phyloP scores from a whole-genome alignment of 805 yeast species.

The Zygotorulaspora chibaensis region DNA sequence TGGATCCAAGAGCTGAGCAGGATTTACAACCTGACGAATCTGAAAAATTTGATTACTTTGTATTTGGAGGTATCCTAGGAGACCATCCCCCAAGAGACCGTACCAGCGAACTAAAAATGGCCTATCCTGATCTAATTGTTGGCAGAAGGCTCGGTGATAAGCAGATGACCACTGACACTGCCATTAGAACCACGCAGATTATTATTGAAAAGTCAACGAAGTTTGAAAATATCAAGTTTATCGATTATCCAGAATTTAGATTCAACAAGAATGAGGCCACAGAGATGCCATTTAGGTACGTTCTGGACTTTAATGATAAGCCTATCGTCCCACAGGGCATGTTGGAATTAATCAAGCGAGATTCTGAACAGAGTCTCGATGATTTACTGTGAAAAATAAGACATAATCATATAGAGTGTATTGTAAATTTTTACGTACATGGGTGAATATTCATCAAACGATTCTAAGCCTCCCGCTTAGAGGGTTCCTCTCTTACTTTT shows the following conservation, averaged over 20 bases:
- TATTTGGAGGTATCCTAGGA: slow-evolving; percentile 95
- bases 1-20: slow-evolving; percentile 80
- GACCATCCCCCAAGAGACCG: slow-evolving; percentile 90
- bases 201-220: slow-evolving; percentile 56
- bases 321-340: slow-evolving; percentile 92
- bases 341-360: slow-evolving; percentile 79
- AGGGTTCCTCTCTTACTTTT: slow-evolving; percentile 1
- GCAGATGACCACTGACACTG: slow-evolving; percentile 98
- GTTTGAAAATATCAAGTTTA: slow-evolving; percentile 73
- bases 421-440: too few relatives aligned
- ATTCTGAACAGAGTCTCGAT: slow-evolving; percentile 77
- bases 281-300: slow-evolving; percentile 96
- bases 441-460: too few relatives aligned
- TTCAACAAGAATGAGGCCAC: slow-evolving; percentile 87
- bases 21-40: slow-evolving; percentile 73
- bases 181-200: slow-evolving; percentile 82
- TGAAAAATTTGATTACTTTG: slow-evolving; percentile 71
- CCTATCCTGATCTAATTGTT: slow-evolving; percentile 63
- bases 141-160: slow-evolving; percentile 83
- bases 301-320: slow-evolving; percentile 52
- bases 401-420: too few relatives aligned
- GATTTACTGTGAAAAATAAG: slow-evolving; percentile 42
- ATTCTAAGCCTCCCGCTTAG: not conserved
- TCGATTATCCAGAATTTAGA: slow-evolving; percentile 92
- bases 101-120: slow-evolving; percentile 77